Evolutionary conservation across 768 basidiomycete genomes (phyloP), one percentile per base, ranked within the genome.

Genomic region (Tephrocybe sp.): DNA sequence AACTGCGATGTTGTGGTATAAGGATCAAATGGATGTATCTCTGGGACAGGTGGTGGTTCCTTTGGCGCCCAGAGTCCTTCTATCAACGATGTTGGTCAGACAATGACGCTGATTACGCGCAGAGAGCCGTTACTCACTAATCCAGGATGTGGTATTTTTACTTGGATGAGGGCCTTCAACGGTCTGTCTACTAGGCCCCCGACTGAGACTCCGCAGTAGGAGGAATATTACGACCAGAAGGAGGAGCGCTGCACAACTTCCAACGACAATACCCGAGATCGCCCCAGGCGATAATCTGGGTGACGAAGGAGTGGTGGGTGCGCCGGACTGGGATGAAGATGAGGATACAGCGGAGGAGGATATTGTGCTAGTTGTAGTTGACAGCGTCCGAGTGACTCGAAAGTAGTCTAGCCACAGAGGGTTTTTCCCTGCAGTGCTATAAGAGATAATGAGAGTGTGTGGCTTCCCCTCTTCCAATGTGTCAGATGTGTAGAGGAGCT

Each of bases 341-440:
- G 24, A 14, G n/a, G 51, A 18, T 6, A n/a, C 8, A 36, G 28
- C 28, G 28, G 18, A 10, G n/a, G 25, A 6, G 7, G 15, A 17
- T 17, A 36, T 40, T 15, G 26, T 9, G 34, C 6, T 39, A 23
- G 45, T 30, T 20, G 38, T 25, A 26, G 14, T 43, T 10, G 26
- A 41, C 21, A 26, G 18, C 1, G 30, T 39, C 6, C 18, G 6
- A 17, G 17, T 45, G 7, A 45, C 45, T 34, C 33, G 18, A 36
- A 50, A 34, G 25, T 41, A 55, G 33, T 55, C 54, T 12, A 55
- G 38, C 48, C 45, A 55, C 9, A 55, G 21, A 8, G 44, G 24
- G 37, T 47, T 48, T 36, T 47, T 50, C 25, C 23, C 39, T 10
- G 44, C 30, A 32, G 20, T 32, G 14, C 20, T 42, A 40, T 51